phyloP scores from a whole-genome alignment of 352 stramenopile genomes.

The Pythium guiyangense region DNA sequence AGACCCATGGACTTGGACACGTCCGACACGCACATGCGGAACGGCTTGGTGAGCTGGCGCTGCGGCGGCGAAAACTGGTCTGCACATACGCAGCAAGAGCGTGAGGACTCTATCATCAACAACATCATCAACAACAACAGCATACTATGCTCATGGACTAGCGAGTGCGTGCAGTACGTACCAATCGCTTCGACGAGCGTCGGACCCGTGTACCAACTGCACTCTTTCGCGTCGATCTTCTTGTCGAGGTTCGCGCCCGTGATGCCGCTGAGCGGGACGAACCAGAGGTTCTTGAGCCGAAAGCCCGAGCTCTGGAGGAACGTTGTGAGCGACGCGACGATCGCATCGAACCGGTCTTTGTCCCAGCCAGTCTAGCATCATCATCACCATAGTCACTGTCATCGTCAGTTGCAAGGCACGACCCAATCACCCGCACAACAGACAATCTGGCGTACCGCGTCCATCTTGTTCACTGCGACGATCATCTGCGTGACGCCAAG shows the following conservation, averaged over 20 bases:
- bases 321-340: constrained; percentile 64
- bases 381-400: too few relatives aligned
- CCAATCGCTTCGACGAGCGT: constrained; percentile 81
- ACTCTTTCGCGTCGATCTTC: constrained; percentile 39
- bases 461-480: constrained; percentile 98
- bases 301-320: constrained; percentile 81
- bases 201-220: constrained; percentile 70
- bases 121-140: too few relatives aligned
- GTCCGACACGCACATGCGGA: constrained; percentile 83
- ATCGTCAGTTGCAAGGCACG: too few relatives aligned
- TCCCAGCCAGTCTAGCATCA: constrained; percentile 46
- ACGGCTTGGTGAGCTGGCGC: constrained; percentile 77
- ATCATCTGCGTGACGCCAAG: constrained; percentile 94
- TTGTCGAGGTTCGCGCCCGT: constrained; percentile 79
- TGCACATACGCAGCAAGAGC: constrained; percentile 15
- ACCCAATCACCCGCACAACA: too few relatives aligned
- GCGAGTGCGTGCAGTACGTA: constrained; percentile 8
- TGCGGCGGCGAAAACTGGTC: constrained; percentile 71
- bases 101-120: background rate
- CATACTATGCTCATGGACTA: too few relatives aligned
- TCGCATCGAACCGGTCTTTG: constrained; percentile 74
- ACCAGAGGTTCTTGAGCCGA: constrained; percentile 75
- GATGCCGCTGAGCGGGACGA: constrained; percentile 87
- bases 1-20: constrained; percentile 85
- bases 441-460: constrained; percentile 49